Evolutionary conservation across 805 yeast genomes (phyloP).

Genomic region (Zygotorulaspora sp.): DNA sequence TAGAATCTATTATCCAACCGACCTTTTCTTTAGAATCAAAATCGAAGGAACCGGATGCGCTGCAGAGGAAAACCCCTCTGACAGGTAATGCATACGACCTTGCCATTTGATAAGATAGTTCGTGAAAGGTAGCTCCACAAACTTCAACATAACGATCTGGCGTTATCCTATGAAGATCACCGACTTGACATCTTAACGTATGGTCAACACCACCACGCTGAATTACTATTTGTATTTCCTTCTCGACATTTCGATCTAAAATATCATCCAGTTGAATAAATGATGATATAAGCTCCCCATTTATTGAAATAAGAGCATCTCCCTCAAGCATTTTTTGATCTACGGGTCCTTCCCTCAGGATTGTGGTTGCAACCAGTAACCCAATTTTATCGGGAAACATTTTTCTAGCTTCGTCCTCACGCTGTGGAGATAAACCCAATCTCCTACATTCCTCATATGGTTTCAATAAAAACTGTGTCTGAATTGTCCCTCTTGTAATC

Average conservation of each 20-base stretch:
- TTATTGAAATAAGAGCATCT: constrained; percentile 72
- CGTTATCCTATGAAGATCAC: constrained; percentile 74
- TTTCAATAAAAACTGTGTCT: constrained; percentile 79
- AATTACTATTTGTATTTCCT: constrained; percentile 49
- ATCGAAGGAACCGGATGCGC: constrained; percentile 73
- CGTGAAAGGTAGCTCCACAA: constrained; percentile 83
- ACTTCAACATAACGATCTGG: constrained; percentile 78
- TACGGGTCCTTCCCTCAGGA: constrained; percentile 83
- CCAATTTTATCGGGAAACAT: constrained; percentile 74
- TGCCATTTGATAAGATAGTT: constrained; percentile 84
- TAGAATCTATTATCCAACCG: constrained; percentile 78
- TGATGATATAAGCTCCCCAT: constrained; percentile 57
- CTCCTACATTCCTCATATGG: constrained; percentile 91
- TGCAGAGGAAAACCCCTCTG: constrained; percentile 73
- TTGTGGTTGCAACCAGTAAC: constrained; percentile 73
- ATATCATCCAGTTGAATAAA: constrained; percentile 81
- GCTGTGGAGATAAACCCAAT: constrained; percentile 71
- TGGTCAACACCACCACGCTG: constrained; percentile 72
- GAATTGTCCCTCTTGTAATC: constrained; percentile 86
- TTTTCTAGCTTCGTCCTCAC: constrained; percentile 65
- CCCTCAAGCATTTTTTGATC: constrained; percentile 73
- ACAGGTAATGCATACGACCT: constrained; percentile 80
- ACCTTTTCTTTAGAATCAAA: constrained; percentile 52
- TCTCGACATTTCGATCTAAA: constrained; percentile 65
- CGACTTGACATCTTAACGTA: constrained; percentile 50